Base-by-base conservation (phyloP, 169 alveolate species). In the Plasmodium cynomolgi region DNA sequence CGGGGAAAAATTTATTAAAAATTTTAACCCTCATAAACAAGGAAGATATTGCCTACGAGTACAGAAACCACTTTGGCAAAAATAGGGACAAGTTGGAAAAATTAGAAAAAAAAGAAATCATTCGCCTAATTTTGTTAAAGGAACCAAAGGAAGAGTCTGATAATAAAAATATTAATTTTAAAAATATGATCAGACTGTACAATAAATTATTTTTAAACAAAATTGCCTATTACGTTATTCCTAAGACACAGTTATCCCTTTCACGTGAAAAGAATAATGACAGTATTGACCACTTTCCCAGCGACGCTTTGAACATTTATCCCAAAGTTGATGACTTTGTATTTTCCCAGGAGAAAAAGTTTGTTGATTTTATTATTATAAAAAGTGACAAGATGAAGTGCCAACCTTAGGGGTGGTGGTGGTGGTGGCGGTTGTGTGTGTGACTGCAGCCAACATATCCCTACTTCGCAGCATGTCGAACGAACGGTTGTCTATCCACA, bases 191-290 rank as follows among this genome's bases (percentile, higher is more conserved):
- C 29, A 88, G 23, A 2, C 3, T 88, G 73, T 88, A 56, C 54
- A 79, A 62, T 58, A 77, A 88, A 79, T 37, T 88, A 29, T 62
- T 88, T 37, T 23, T 80, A 44, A 88, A 88, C 83, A 58, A 80
- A 80, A 80, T 88, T 15, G 83, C 84, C 1, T 88, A 88, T 88
- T 88, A 88, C 47, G 73, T 88, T 15, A 88, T 88, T 5, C 94
- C 94, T 0, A 80, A 77, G 83, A 50, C 54, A 1, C 31, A 79
- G 34, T 37, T 88, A 29, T 7, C 79, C 20, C 56, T 26, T n/a
- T 17, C 56, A 23, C 72, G 20, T 80, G 58, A 79, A 62, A 2
- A 62, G 4, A 31, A 17, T 23, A 79, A 56, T 88, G 47, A 23
- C 31, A 29, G 8, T 8, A 50, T 31, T 20, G 41, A 56, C 23